Evolutionary conservation across 495 filamentous ascomycete species (phyloP), one percentile per base, ranked within the genome.

Genomic region (Tuber umbilicatum): DNA sequence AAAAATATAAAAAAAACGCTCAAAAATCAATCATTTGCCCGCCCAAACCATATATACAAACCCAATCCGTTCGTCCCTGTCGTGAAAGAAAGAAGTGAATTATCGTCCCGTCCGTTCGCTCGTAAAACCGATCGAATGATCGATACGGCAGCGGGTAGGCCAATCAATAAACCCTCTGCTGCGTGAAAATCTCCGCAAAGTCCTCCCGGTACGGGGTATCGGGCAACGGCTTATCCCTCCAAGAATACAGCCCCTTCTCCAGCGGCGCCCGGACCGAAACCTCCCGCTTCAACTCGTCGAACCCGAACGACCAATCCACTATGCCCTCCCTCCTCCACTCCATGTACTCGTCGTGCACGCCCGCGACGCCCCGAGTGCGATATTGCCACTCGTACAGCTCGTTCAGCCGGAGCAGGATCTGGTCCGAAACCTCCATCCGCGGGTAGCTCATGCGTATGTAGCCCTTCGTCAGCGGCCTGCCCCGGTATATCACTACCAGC

Each of bases 261-360:
- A 35, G 55, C 71, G 45, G 68, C n/a, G 38, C 43, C 19, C n/a
- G 12, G n/a, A 68, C n/a, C 35, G 68, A 70, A 5, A 38, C 23
- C 35, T 81, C 74, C 31, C 40, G 69, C 42, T 73, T 70, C 9
- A 79, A 64, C 16, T 82, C 80, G 64, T 82, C 78, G 16, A 77
- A 27, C 7, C 76, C 79, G 38, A 74, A n/a, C 19, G 64, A 71
- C 78, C 79, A 77, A 19, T 74, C 81, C 23, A 77, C 68, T 50
- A 45, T 41, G 3, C 81, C 81, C 31, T 82, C 81, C 45, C 81
- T 67, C 45, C 81, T 80, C 81, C 81, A 82, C 21, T 70, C 74
- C 70, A 82, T 74, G 39, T 78, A 82, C 70, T 82, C 81, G 70
- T 82, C 81, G 71, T 82, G 82, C 50, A 82, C 80, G 42, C 81